Evolutionary conservation across 1,284 basidiomycete genomes (phyloP), one percentile per base, ranked within the genome.

Genomic region (Cryptococcus wingfieldii): DNA sequence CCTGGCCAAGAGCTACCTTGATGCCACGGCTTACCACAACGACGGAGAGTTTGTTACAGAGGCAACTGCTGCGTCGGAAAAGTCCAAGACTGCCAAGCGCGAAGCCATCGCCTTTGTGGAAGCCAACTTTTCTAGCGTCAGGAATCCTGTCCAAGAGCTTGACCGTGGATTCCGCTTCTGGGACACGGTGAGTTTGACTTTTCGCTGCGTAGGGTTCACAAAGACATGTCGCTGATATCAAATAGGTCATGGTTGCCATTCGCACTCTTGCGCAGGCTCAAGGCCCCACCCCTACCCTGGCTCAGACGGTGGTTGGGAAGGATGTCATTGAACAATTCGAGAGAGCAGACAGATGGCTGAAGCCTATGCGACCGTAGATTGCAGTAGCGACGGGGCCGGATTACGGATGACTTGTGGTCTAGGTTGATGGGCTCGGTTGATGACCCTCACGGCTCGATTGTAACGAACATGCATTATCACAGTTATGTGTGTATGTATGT

Each of bases 161-260:
- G 90, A 93, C 73, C 81, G 96, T 53, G 94, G 93, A 5, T 98
- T 98, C 81, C 82, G 96, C 66, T 98, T 98, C 81, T 99, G 96
- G 95, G 89, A 95, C 71, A 83, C 93, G 75, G 92, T 95, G 74
- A 80, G 90, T 84, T 2, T 28, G 28, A 31, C 53, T 48, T 47
- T 27, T 14, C 27, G 18, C 10, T 6, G 9, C 27, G 10, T 12
- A 23, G 18, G 46, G 9, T 47, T 12, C n/a, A 28, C 31, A n/a
- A 9, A 16, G 31, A 14, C n/a, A 49, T 19, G 16, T 23, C 10
- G n/a, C 12, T 16, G 14, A 49, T 16, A 25, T 14, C 23, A 19
- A 67, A 42, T 77, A 93, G 89, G 84, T 92, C 66, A 83, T 97
- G 77, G 83, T 84, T 51, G 91, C 90, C 67, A 89, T 98, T 80